A percentile compares a stretch with the other conserved stretches of the same genome.
phyloP scores from a whole-genome alignment of 352 stramenopile genomes.

The Phytophthora europaea region DNA sequence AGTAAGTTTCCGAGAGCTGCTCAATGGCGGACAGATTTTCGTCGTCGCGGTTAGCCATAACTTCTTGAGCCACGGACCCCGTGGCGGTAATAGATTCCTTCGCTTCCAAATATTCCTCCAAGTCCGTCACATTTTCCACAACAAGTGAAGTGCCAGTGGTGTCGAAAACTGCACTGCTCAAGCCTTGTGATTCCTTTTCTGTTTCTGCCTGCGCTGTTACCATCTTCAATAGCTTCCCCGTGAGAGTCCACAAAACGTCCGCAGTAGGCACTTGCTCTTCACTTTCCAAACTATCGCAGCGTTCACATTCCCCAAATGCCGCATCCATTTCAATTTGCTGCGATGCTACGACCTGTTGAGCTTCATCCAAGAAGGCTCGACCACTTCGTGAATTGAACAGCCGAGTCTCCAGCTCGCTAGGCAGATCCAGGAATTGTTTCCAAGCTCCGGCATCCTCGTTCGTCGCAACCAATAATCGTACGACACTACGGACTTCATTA shows the following conservation, averaged over 20 bases:
- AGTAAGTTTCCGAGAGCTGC: conserved; percentile 19
- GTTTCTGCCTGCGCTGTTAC: not conserved
- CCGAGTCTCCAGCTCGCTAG: conserved; percentile 23
- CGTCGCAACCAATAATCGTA: conserved; percentile 9
- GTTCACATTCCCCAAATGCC: not conserved
- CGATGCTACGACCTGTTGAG: conserved; percentile 20
- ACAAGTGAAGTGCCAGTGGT: not conserved
- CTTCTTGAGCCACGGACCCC: not conserved
- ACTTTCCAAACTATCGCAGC: not conserved
- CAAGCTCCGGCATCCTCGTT: conserved; percentile 5
- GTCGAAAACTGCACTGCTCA: not conserved
- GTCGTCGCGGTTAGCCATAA: conserved; percentile 1
- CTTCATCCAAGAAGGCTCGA: conserved; percentile 27
- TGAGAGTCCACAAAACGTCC: conserved; percentile 23
- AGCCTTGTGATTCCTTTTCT: not conserved
- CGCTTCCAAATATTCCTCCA: conserved; percentile 25
- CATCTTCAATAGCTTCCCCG: conserved; percentile 16
- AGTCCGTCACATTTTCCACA: not conserved
- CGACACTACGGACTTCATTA: conserved; percentile 4
- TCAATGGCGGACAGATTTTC: conserved; percentile 24
- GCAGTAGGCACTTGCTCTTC: not conserved
- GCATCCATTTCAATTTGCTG: conserved; percentile 25
- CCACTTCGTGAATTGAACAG: conserved; percentile 37
- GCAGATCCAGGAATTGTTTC: conserved; percentile 35
- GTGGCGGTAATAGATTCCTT: not conserved